Evolutionary conservation across 495 filamentous ascomycete species (phyloP).

Genomic region (Penicillium bovifimosum): DNA sequence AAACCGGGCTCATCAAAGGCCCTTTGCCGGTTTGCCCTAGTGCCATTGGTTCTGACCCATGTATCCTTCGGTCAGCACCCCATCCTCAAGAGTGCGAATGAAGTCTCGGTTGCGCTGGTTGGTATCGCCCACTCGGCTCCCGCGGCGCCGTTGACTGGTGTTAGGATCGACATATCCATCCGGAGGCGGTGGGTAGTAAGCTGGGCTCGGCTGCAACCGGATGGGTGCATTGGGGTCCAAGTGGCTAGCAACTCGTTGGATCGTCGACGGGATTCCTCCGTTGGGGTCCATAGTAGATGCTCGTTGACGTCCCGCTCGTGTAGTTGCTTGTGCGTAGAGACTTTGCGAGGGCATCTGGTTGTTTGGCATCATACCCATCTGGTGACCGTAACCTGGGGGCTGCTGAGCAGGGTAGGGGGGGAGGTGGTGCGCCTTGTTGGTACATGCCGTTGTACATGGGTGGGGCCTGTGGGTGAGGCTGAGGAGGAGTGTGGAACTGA

Average conservation of each 20-base stretch:
- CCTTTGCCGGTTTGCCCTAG: conserved; percentile 24
- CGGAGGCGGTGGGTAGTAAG: conserved; percentile 94
- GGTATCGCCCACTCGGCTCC: conserved; percentile 62
- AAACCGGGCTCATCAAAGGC: not conserved
- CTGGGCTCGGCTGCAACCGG: conserved; percentile 88
- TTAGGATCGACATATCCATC: conserved; percentile 69
- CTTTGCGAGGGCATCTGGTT: conserved; percentile 60
- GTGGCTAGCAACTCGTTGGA: conserved; percentile 95
- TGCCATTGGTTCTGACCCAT: conserved; percentile 62
- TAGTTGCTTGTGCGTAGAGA: conserved; percentile 81
- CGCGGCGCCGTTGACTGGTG: conserved; percentile 65
- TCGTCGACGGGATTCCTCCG: conserved; percentile 83
- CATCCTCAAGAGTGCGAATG: conserved; percentile 87
- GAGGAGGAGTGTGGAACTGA: conserved; percentile 46
- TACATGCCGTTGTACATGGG: conserved; percentile 80
- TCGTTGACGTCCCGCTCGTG: conserved; percentile 76
- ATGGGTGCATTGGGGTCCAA: conserved; percentile 95
- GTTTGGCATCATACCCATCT: conserved; percentile 65
- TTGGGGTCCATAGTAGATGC: conserved; percentile 95
- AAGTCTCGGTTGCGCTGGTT: conserved; percentile 74
- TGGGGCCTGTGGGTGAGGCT: conserved; percentile 44
- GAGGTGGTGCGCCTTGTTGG: conserved; percentile 72
- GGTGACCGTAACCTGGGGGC: conserved; percentile 60
- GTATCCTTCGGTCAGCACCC: conserved; percentile 81
- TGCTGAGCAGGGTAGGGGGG: conserved; percentile 77